Evolutionary conservation across 345 rosid genomes (phyloP).

Genomic region (Cardamine resedifolia): DNA sequence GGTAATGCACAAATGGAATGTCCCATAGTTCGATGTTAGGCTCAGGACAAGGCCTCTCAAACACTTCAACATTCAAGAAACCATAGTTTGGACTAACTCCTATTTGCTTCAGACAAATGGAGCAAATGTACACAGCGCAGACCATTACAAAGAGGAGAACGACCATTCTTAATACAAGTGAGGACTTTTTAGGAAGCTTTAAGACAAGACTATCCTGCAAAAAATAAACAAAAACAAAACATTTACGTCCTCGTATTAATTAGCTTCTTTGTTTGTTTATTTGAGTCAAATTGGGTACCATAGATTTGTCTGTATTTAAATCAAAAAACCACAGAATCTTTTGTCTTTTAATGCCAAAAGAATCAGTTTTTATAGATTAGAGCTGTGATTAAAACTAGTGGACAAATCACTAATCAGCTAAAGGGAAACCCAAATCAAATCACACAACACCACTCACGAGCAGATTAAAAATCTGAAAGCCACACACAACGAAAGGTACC

Average conservation of each 20-base stretch:
- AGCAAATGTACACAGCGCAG: conserved; percentile 69
- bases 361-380: conserved; percentile 10
- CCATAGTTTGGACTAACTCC: conserved; percentile 45
- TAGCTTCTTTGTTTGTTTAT: conserved; percentile 1
- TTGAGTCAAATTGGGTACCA: not conserved
- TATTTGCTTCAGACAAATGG: conserved; percentile 73
- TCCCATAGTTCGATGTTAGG: conserved; percentile 82
- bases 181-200: conserved; percentile 73
- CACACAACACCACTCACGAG: conserved; percentile 34
- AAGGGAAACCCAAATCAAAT: conserved; percentile 14
- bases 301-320: conserved; percentile 19
- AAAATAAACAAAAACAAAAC: not conserved
- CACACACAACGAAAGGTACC: conserved; percentile 41
- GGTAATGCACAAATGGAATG: conserved; percentile 80
- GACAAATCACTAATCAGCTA: conserved; percentile 21
- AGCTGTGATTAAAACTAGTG: not conserved
- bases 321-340: not conserved
- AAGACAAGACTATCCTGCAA: conserved; percentile 55
- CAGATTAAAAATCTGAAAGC: conserved; percentile 5
- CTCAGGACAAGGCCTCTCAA: conserved; percentile 61
- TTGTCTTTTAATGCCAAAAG: conserved; percentile 10
- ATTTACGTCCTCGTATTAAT: not conserved
- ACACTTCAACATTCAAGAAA: conserved; percentile 48
- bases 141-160: conserved; percentile 71
- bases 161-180: conserved; percentile 65